Conservation (phyloP, 1,139 yeast genomes). For the Blastobotrys ciferrii region DNA sequence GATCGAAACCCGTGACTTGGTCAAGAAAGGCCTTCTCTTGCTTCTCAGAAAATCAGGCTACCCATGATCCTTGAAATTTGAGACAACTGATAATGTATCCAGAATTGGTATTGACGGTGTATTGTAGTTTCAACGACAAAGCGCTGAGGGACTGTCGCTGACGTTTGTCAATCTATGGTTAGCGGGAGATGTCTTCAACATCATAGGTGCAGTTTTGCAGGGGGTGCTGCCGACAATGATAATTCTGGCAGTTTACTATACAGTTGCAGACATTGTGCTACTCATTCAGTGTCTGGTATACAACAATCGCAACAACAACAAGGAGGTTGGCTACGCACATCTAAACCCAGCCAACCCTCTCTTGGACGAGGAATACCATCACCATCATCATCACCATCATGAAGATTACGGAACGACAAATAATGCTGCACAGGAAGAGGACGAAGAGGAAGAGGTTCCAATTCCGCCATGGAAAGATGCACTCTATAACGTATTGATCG, state of each 20-base stretch:
- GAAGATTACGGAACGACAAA: slow-evolving; percentile 42
- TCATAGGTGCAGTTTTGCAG: slow-evolving; percentile 82
- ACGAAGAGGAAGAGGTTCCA: slow-evolving; percentile 14
- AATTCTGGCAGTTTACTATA: slow-evolving; percentile 84
- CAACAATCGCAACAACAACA: slow-evolving; percentile 49
- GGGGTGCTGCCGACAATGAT: slow-evolving; percentile 92
- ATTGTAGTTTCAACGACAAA: slow-evolving; percentile 59
- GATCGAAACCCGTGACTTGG: too few species aligned
- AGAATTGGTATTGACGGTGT: slow-evolving; percentile 4
- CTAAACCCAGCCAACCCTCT: slow-evolving; percentile 89
- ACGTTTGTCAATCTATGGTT: slow-evolving; percentile 81
- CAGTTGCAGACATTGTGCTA: slow-evolving; percentile 82
- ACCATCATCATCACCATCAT: slow-evolving; percentile 37
- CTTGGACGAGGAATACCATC: slow-evolving; percentile 45
- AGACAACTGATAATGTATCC: too few species aligned
- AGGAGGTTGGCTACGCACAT: slow-evolving; percentile 47
- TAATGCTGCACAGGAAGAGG: slow-evolving; percentile 13
- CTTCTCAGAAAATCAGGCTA: too few species aligned
- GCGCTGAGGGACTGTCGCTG: slow-evolving; percentile 83
- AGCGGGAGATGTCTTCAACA: slow-evolving; percentile 90
- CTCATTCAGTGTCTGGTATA: slow-evolving; percentile 79
- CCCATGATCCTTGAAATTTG: too few species aligned
- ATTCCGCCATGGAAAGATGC: slow-evolving; percentile 26
- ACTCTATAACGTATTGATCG: slow-evolving; percentile 60
- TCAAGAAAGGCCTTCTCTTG: neutral